Conservation (phyloP, 202 grass and related monocot species). For the Hordeum pubiflorum region DNA sequence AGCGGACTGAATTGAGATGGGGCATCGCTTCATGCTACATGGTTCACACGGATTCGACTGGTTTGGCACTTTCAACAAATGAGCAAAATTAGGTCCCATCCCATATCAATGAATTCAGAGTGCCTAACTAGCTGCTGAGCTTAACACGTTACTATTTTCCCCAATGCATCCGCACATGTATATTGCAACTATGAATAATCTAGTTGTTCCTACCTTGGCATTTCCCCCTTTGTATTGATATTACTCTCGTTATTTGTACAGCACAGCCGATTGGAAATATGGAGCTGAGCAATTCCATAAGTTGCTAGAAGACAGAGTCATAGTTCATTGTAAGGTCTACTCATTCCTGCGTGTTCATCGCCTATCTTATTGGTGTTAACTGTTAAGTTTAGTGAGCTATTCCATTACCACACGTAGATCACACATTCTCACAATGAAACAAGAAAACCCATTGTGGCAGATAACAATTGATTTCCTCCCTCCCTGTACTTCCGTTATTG, state of each 20-base stretch:
- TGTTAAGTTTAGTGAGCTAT: background rate
- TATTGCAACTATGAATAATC: background rate
- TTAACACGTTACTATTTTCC: background rate
- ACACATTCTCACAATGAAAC: background rate
- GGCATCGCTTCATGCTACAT: background rate
- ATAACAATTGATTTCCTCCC: background rate
- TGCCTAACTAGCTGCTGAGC: background rate
- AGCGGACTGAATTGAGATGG: background rate
- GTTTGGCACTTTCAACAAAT: background rate
- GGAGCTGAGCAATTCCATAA: conserved; percentile 71
- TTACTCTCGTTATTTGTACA: conserved; percentile 38
- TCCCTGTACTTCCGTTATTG: background rate
- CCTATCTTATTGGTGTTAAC: background rate
- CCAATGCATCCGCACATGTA: background rate
- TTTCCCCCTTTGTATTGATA: conserved; percentile 2
- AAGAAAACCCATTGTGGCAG: background rate
- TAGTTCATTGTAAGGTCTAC: conserved; percentile 86
- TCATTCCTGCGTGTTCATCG: background rate
- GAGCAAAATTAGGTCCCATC: background rate
- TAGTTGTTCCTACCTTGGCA: background rate
- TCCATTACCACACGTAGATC: background rate
- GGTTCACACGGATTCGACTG: background rate
- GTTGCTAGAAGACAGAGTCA: conserved; percentile 61
- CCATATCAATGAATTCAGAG: background rate
- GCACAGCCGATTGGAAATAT: conserved; percentile 80